These are phyloP conservation scores for Beauveria bassiana DNA, from an alignment of 2,329 filamentous ascomycete species.

Conservation along the genomic window DNA sequence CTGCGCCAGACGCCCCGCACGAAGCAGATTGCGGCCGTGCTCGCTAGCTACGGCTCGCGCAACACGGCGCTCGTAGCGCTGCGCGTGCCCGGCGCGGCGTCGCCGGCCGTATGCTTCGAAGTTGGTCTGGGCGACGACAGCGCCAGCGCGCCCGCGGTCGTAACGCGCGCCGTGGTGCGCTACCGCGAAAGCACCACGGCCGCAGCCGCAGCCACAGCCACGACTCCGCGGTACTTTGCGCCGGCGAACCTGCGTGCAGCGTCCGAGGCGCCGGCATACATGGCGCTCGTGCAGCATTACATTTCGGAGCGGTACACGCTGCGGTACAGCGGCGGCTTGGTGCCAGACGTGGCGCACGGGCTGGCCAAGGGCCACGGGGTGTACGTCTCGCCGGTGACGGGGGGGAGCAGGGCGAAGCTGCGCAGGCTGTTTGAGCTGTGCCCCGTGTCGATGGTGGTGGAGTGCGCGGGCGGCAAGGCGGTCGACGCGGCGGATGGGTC, in stretches of 20 bases:
- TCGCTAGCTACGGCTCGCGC: constrained; percentile 48
- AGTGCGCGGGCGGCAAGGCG: constrained; percentile 51
- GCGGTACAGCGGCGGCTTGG: constrained; percentile 52
- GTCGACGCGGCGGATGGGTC: constrained; percentile 39
- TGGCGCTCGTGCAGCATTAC: constrained; percentile 39
- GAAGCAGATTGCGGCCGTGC: constrained; percentile 40
- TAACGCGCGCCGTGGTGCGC: constrained; percentile 34
- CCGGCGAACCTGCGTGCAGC: constrained; percentile 54
- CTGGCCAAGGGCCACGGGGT: constrained; percentile 55
- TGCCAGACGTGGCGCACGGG: constrained; percentile 53
- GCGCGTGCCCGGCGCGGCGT: constrained; percentile 31
- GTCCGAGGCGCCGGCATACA: constrained; percentile 41
- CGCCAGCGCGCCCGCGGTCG: constrained; percentile 21
- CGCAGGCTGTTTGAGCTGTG: constrained; percentile 51
- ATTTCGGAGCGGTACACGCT: constrained; percentile 49
- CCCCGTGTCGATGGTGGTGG: constrained; percentile 52
- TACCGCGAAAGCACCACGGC: constrained; percentile 22
- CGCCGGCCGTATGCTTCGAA: constrained; percentile 39
- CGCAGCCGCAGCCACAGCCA: constrained; percentile 30
- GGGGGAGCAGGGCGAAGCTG: constrained; percentile 46
- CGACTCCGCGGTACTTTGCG: constrained; percentile 48
- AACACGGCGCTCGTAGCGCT: constrained; percentile 49
- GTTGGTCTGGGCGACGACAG: constrained; percentile 31
- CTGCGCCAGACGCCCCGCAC: constrained; percentile 30
- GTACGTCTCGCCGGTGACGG: constrained; percentile 50